Conservation (phyloP, 2,329 filamentous ascomycete genomes). For the Spiromastix sp. region DNA sequence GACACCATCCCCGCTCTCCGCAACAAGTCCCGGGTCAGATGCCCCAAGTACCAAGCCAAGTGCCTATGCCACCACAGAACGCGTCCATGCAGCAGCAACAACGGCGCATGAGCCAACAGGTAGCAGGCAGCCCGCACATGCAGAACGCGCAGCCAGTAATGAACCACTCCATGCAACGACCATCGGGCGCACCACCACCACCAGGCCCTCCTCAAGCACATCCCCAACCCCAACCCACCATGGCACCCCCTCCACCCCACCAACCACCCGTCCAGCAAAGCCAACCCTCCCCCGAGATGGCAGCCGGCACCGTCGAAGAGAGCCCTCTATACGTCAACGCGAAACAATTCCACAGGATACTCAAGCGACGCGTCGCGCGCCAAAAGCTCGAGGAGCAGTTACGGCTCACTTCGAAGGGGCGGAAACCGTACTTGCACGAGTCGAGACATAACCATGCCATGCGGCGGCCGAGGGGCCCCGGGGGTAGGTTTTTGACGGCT, state of each 20-base stretch:
- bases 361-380: slow-evolving; percentile 85
- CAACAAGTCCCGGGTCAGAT: slow-evolving; percentile 56
- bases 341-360: slow-evolving; percentile 94
- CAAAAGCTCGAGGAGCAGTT: slow-evolving; percentile 91
- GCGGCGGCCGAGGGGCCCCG: slow-evolving; percentile 85
- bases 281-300: slow-evolving; percentile 70
- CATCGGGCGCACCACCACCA: slow-evolving; percentile 42
- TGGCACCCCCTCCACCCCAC: no score
- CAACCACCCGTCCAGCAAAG: slow-evolving; percentile 55
- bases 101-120: slow-evolving; percentile 59
- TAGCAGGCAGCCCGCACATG: slow-evolving; percentile 65
- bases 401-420: slow-evolving; percentile 82
- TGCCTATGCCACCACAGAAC: slow-evolving; percentile 21
- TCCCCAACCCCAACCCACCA: slow-evolving; percentile 40
- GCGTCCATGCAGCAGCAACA: slow-evolving; percentile 17
- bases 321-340: slow-evolving; percentile 96
- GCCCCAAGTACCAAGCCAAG: slow-evolving; percentile 30
- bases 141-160: slow-evolving; percentile 66
- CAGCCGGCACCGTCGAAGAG: slow-evolving; percentile 64
- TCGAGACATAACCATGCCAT: slow-evolving; percentile 97
- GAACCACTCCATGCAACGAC: slow-evolving; percentile 50
- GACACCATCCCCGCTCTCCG: slow-evolving; percentile 68
- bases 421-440: slow-evolving; percentile 95
- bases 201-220: slow-evolving; percentile 39
- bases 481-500: slow-evolving; percentile 89